Conservation (phyloP, 164 flowering plant genomes). For the Akebia trifoliata region DNA sequence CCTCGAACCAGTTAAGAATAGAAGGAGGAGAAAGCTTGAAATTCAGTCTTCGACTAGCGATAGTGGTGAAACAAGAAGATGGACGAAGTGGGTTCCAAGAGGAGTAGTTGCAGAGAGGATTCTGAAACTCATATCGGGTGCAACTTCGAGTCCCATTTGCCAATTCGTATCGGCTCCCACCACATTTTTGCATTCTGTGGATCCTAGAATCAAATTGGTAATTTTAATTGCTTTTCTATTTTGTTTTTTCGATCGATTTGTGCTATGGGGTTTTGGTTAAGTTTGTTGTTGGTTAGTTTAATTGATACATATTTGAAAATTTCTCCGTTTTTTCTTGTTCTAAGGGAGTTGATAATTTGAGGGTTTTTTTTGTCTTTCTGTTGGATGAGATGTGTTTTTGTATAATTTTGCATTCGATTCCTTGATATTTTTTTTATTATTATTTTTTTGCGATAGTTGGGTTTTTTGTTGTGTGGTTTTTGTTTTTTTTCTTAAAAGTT, state of each 20-base stretch:
- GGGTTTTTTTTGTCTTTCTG: too few relatives aligned
- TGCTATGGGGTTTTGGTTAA: too few relatives aligned
- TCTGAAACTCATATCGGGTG: constrained; percentile 56
- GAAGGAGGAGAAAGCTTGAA: constrained; percentile 9
- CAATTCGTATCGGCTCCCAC: constrained; percentile 77
- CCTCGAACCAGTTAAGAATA: constrained; percentile 6
- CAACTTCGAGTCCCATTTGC: constrained; percentile 84
- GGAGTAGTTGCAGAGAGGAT: constrained; percentile 62
- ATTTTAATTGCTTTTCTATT: not conserved
- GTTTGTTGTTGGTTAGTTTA: too few relatives aligned
- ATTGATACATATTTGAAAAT: too few relatives aligned
- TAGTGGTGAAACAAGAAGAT: constrained; percentile 23
- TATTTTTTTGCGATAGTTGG: too few relatives aligned
- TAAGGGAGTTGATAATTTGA: too few relatives aligned
- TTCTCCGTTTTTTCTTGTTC: too few relatives aligned
- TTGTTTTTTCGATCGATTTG: not conserved
- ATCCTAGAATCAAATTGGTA: constrained; percentile 92
- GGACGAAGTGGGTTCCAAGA: constrained; percentile 52
- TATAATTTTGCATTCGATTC: too few relatives aligned
- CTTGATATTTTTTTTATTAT: too few relatives aligned
- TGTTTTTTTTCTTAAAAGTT: too few relatives aligned
- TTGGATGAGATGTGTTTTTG: too few relatives aligned
- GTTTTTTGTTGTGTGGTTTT: too few relatives aligned
- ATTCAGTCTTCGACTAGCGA: constrained; percentile 24
- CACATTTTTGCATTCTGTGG: constrained; percentile 83